Conservation (phyloP, 805 yeast species). For the Teunomyces stri region DNA sequence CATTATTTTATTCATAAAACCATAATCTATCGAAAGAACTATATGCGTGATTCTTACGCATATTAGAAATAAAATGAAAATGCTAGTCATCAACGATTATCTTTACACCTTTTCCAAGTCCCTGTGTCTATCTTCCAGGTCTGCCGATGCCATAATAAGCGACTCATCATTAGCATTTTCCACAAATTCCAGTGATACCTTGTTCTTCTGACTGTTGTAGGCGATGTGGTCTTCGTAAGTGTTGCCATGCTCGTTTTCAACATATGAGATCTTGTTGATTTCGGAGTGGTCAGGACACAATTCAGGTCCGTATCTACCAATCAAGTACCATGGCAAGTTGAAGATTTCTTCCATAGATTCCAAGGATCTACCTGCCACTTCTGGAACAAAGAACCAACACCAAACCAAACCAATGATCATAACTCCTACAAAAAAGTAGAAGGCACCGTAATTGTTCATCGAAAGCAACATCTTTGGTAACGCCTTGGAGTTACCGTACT, state of each 20-base stretch:
- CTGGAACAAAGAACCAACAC: slow-evolving; percentile 27
- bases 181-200: slow-evolving; percentile 6
- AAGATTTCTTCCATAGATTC: slow-evolving; percentile 26
- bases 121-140: not conserved
- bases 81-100: not conserved
- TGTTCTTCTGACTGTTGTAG: slow-evolving; percentile 8
- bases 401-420: slow-evolving; percentile 17
- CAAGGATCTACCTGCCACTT: slow-evolving; percentile 24
- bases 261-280: slow-evolving; percentile 16
- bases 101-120: not conserved
- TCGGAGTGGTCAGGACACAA: slow-evolving; percentile 27
- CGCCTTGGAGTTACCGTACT: slow-evolving; percentile 27
- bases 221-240: slow-evolving; percentile 10
- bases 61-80: not conserved
- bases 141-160: not conserved
- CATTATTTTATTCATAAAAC: not conserved
- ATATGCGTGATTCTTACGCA: not conserved
- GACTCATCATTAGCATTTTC: slow-evolving; percentile 5
- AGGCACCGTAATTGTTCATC: slow-evolving; percentile 21
- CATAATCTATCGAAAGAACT: not conserved
- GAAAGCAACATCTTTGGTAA: slow-evolving; percentile 23
- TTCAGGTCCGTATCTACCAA: slow-evolving; percentile 23
- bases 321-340: slow-evolving; percentile 25
- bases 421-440: slow-evolving; percentile 21
- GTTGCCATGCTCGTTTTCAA: slow-evolving; percentile 2